A percentile compares a stretch with the other conserved stretches of the same genome.
Conservation (phyloP, 2,329 filamentous ascomycete species). For the Fusarium papillatum region DNA sequence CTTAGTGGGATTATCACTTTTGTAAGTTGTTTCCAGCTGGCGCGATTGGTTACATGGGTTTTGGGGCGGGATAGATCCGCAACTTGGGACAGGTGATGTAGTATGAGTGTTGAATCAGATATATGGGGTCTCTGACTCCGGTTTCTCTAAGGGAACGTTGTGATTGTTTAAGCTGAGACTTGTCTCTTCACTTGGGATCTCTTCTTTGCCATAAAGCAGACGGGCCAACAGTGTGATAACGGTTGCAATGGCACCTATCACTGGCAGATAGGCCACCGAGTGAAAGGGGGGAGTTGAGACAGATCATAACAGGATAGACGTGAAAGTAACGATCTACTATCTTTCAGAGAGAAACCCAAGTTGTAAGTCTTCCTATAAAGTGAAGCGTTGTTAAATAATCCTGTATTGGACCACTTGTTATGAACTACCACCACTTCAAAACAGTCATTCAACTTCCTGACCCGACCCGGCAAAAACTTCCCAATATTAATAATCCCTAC, state of each 20-base stretch:
- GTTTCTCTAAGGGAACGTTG: background rate
- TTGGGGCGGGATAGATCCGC: conserved; percentile 34
- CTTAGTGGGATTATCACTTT: conserved; percentile 29
- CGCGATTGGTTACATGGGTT: conserved; percentile 21
- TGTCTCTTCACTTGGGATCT: background rate
- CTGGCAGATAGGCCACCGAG: too few relatives aligned
- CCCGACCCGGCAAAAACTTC: background rate
- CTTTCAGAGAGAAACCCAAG: too few relatives aligned
- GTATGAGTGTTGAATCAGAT: conserved; percentile 8
- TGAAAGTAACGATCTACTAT: too few relatives aligned
- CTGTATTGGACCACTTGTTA: too few relatives aligned
- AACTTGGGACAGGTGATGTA: background rate
- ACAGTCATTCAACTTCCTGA: background rate
- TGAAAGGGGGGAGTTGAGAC: background rate
- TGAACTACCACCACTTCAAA: background rate
- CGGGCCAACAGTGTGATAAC: background rate
- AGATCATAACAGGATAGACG: too few relatives aligned
- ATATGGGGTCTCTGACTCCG: background rate
- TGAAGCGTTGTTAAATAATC: too few relatives aligned
- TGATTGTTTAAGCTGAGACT: background rate
- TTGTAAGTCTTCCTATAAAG: too few relatives aligned
- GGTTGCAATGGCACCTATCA: too few relatives aligned
- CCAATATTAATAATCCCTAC: background rate
- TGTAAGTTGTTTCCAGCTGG: conserved; percentile 26
- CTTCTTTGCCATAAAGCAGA: background rate